phyloP scores from a whole-genome alignment of 2,329 filamentous ascomycete species.

The Amphichorda felina region DNA sequence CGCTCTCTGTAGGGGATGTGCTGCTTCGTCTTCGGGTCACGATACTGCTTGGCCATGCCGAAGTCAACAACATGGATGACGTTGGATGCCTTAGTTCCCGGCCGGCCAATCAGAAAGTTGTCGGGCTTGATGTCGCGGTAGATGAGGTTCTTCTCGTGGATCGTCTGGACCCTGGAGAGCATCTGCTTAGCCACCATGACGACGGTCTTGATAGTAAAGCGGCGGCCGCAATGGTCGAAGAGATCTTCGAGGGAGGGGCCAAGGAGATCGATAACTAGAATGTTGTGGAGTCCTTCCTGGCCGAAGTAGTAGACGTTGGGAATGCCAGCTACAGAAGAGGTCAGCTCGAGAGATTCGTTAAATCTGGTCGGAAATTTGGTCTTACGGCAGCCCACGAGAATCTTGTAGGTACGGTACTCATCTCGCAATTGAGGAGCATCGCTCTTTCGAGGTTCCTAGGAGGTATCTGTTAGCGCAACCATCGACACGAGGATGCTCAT shows the following conservation, averaged over 20 bases:
- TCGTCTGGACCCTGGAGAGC: slow-evolving; percentile 84
- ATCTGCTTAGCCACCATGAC: slow-evolving; percentile 99
- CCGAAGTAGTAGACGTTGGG: slow-evolving; percentile 99
- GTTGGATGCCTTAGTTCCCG: slow-evolving; percentile 86
- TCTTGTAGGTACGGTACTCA: slow-evolving; percentile 99
- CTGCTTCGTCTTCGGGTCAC: slow-evolving; percentile 97
- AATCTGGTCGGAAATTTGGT: slow-evolving; percentile 16
- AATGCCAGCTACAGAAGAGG: slow-evolving; percentile 61
- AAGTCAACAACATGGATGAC: slow-evolving; percentile 99
- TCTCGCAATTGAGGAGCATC: slow-evolving; percentile 95
- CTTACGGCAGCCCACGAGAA: slow-evolving; percentile 97
- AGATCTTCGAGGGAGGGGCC: slow-evolving; percentile 92
- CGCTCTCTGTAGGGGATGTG: slow-evolving; percentile 96
- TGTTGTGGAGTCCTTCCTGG: slow-evolving; percentile 97
- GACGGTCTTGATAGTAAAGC: slow-evolving; percentile 94
- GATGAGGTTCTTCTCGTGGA: slow-evolving; percentile 98
- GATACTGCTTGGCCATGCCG: slow-evolving; percentile 98
- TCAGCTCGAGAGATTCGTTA: slow-evolving; percentile 7
- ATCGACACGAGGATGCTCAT: background rate
- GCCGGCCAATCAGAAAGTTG: slow-evolving; percentile 94
- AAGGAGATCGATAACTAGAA: slow-evolving; percentile 92
- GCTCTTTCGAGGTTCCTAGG: slow-evolving; percentile 91
- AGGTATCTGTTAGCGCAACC: slow-evolving; percentile 4
- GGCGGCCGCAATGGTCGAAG: slow-evolving; percentile 92
- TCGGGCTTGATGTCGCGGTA: slow-evolving; percentile 99